Evolutionary conservation across 1,139 yeast species (phyloP), one percentile per base, ranked within the genome.

Genomic region (Geotrichum citri-aurantii): DNA sequence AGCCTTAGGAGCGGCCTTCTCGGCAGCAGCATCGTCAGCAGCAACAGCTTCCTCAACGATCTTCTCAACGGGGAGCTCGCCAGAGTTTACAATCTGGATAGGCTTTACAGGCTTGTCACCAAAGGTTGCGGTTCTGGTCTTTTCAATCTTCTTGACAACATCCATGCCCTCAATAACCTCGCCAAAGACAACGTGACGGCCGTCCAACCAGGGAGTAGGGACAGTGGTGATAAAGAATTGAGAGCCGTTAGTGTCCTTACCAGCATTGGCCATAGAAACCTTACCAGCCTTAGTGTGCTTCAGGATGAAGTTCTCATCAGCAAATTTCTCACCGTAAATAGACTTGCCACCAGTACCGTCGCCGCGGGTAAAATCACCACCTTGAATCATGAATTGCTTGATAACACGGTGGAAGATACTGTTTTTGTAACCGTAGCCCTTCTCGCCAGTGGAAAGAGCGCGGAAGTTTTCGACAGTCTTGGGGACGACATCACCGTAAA

Each of bases 261-360:
- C 97, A 66, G 97, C 95, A 73, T 91, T 91, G 70, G 97, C 97
- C 97, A 91, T 91, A 63, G 96, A 88, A 74, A 91, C 79, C 51
- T 59, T 62, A 50, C 68, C 93, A 65, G 95, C 91, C 74, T 81
- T 88, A 75, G 80, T 80, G 81, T 90, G 97, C 75, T 77, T 88
- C 79, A 85, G 80, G 71, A 76, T 64, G 73, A 91, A 91, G 84
- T 89, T 90, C 79, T 91, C 97, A 71, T 91, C 97, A 59, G 85
- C 82, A 74, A 91, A 91, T 77, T 84, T 87, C 71, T 79, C 81
- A 68, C 97, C 97, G 79, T 90, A 91, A 79, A 92, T 91, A 61
- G 96, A 88, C 79, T 88, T 88, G 74, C 97, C 97, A 73, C 97
- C 97, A 69, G 95, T 88, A 67, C 97, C 97, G 75, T 86, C 88